These are phyloP conservation scores for Leersia perrieri DNA, from an alignment of 176 grass and related monocot genomes.

Conservation along the genomic window DNA sequence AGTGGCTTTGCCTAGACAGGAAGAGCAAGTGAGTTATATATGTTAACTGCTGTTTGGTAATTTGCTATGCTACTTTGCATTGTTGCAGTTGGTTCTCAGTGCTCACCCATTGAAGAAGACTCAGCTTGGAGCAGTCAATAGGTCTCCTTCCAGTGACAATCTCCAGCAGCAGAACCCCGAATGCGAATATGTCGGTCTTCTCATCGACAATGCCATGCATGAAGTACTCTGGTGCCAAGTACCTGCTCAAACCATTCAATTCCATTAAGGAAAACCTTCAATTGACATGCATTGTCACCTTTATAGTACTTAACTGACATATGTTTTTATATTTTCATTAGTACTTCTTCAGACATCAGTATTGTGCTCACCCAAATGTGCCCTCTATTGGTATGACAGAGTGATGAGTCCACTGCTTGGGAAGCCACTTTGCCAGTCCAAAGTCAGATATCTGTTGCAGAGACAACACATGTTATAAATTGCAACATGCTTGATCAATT, in stretches of 20 bases:
- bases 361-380: conserved; percentile 73
- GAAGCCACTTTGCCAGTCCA: conserved; percentile 95
- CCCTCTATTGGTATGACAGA: conserved; percentile 92
- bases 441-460: conserved; percentile 84
- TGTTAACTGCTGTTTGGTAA: background rate
- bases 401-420: conserved; percentile 94
- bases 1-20: conserved; percentile 76
- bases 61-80: background rate
- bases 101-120: conserved; percentile 79
- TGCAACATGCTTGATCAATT: background rate
- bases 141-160: conserved; percentile 81
- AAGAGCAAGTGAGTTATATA: background rate
- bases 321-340: background rate
- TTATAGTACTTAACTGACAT: background rate
- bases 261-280: background rate
- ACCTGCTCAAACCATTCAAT: conserved; percentile 39
- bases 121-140: conserved; percentile 84
- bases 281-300: background rate
- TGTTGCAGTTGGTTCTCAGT: background rate
- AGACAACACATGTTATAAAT: background rate
- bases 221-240: conserved; percentile 95
- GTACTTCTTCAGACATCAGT: background rate
- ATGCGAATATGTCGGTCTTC: conserved; percentile 87
- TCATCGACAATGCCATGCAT: conserved; percentile 94
- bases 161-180: conserved; percentile 75